Percentiles rank a stretch among this genome's conserved stretches.
These are phyloP conservation scores for Colletotrichum agaves DNA, from an alignment of 2,329 filamentous ascomycete species.

Conservation along the genomic window DNA sequence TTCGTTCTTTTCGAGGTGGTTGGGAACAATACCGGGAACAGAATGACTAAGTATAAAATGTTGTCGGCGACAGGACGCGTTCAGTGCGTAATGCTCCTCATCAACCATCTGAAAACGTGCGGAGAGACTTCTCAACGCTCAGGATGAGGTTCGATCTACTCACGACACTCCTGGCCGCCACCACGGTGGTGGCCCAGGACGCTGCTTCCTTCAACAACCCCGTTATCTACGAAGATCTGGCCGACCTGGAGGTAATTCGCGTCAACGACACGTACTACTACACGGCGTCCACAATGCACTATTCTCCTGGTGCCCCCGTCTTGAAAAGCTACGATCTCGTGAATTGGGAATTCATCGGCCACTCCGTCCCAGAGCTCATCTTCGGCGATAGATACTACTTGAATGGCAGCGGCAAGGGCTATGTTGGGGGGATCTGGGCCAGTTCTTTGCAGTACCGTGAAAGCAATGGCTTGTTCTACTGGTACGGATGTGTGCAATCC, in stretches of 20 bases:
- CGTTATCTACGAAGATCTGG: slow-evolving; percentile 60
- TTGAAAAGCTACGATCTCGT: slow-evolving; percentile 60
- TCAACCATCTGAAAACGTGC: too few species aligned
- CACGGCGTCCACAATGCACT: slow-evolving; percentile 61
- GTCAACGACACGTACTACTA: slow-evolving; percentile 53
- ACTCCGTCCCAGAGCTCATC: slow-evolving; percentile 49
- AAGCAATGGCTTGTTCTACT: slow-evolving; percentile 38
- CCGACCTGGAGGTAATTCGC: slow-evolving; percentile 61
- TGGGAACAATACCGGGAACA: neutral
- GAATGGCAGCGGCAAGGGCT: slow-evolving; percentile 53
- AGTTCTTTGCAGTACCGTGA: slow-evolving; percentile 51
- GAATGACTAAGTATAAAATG: neutral
- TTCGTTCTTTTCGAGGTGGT: too few species aligned
- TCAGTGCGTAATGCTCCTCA: too few species aligned
- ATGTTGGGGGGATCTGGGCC: slow-evolving; percentile 65
- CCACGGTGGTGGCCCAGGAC: slow-evolving; percentile 2
- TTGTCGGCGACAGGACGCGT: too few species aligned
- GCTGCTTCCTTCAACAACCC: slow-evolving; percentile 54
- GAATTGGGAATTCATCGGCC: slow-evolving; percentile 53
- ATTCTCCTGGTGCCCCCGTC: slow-evolving; percentile 61
- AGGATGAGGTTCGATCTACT: slow-evolving; percentile 12
- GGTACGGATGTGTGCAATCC: slow-evolving; percentile 37
- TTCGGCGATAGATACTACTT: slow-evolving; percentile 60
- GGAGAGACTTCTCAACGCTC: neutral
- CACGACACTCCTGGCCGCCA: neutral